Base-by-base conservation (phyloP, 2,329 filamentous ascomycete genomes). In the Cladosporium oxysporum region DNA sequence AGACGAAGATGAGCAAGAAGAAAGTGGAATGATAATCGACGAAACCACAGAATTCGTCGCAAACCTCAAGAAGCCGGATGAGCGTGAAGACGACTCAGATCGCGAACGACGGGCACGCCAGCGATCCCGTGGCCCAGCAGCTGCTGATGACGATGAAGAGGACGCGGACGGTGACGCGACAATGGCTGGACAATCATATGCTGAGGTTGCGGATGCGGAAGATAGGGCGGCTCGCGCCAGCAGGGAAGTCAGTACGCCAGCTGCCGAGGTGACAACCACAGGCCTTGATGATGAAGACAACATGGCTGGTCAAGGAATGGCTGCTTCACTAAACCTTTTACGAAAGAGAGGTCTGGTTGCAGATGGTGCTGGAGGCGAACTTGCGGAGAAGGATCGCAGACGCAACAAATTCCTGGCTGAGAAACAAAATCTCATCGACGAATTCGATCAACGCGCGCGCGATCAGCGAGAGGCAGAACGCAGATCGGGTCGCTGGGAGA, bases 1-100 rank as follows among this genome's bases (percentile, higher is more conserved):
- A 33, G 87, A 89, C 59, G 84, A 85, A 28, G 80, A 84, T 3
- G 81, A 79, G 18, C 81, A 83, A 0, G 81, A 81, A 23, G 83
- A 85, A 60, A 82, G 82, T 2, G 94, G 93, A 1, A 82, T 99
- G 1, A 86, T 97, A n/a, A 93, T 99, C 66, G 94, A 97, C 67
- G 95, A 97, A 75, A 97, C 94, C 0, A 93, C 93, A 0, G 93
- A 97, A 73, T 99, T 99, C 72, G 91, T 99, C 33, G 90, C 93
- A 29, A 92, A 92, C 64, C 80, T 99, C 64, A 90, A 90, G 74
- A 90, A 90, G 66, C 87, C 89, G 8, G 78, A 79, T 35, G 80
- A 90, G 78, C 79, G 84, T 10, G 50, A 61, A 44, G 57, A 66
- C 10, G 80, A 90, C 77, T 55, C 50, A 31, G 68, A 67, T 52